Base-by-base conservation (phyloP, 2,329 filamentous ascomycete species). In the Fusarium fujikuroi region DNA sequence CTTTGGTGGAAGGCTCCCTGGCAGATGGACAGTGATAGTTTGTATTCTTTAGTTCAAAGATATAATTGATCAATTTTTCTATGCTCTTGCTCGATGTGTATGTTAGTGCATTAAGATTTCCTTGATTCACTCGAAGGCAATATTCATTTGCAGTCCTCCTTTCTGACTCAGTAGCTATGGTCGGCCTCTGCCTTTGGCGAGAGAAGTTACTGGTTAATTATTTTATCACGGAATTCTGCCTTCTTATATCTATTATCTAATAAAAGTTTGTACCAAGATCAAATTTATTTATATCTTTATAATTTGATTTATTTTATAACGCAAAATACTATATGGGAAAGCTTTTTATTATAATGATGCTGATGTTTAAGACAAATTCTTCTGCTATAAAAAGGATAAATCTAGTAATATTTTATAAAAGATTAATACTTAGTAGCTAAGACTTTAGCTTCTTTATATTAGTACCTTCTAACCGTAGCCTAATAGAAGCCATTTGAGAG, bases 191-290 rank as follows among this genome's bases (percentile, higher is more conserved):
- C 8, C 39, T 9, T n/a, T n/a, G 14, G 14, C 14, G 21, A 9
- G 37, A 19, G 21, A n/a, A 42, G 39, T n/a, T 9, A 9, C 12
- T 6, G 5, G 4, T 15, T 9, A n/a, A n/a, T 15, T 42, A 42
- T 42, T n/a, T 15, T 1, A 42, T n/a, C 12, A 42, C 14, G 21
- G 14, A 42, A n/a, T n/a, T n/a, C 6, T 42, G 14, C 21, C 0
- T 42, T 42, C 2, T n/a, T 42, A 14, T 42, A 12, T 42, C 5
- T 42, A 9, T n/a, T 8, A 42, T 9, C 5, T 15, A n/a, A 15
- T 15, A 1, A 42, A 42, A 15, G 2, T 1, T n/a, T 42, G 39
- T 9, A 15, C 0, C 8, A n/a, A 9, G 21, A 9, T 9, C 0
- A 15, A 6, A n/a, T 40, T 15, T n/a, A 15, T 40, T 40, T 4